These are phyloP conservation scores for Omphalotus guepiniiformis DNA, from an alignment of 768 basidiomycete species.

Conservation along the genomic window DNA sequence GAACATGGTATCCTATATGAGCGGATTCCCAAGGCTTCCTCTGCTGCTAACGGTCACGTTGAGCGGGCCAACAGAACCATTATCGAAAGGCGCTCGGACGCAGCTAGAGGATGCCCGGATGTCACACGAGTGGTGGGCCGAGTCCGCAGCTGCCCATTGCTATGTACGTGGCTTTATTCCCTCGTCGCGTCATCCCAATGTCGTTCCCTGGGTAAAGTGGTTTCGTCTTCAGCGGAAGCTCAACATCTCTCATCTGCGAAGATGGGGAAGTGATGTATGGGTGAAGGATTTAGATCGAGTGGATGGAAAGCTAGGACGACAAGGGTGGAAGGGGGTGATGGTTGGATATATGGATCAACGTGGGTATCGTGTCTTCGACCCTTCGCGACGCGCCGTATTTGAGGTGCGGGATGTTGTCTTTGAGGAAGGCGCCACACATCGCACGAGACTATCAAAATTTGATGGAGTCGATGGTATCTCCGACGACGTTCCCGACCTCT, in stretches of 20 bases:
- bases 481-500: not conserved
- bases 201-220: constrained; percentile 1
- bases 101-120: not conserved
- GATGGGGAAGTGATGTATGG: constrained; percentile 12
- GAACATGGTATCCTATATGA: not conserved
- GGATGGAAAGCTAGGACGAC: constrained; percentile 12
- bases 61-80: not conserved
- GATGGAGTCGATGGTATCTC: too few species aligned
- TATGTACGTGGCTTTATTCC: not conserved
- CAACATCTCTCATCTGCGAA: constrained; percentile 13
- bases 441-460: not conserved
- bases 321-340: constrained; percentile 13
- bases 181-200: not conserved
- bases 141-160: not conserved
- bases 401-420: constrained; percentile 13
- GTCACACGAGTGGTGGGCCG: not conserved
- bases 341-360: constrained; percentile 14
- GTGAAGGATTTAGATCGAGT: constrained; percentile 13
- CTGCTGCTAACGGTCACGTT: not conserved
- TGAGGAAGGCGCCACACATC: constrained; percentile 2
- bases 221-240: not conserved
- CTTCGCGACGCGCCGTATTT: not conserved
- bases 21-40: not conserved
- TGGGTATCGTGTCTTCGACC: constrained; percentile 12
- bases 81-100: not conserved